phyloP scores from a whole-genome alignment of 1,284 basidiomycete species.

The Quambalaria eucalypti region DNA sequence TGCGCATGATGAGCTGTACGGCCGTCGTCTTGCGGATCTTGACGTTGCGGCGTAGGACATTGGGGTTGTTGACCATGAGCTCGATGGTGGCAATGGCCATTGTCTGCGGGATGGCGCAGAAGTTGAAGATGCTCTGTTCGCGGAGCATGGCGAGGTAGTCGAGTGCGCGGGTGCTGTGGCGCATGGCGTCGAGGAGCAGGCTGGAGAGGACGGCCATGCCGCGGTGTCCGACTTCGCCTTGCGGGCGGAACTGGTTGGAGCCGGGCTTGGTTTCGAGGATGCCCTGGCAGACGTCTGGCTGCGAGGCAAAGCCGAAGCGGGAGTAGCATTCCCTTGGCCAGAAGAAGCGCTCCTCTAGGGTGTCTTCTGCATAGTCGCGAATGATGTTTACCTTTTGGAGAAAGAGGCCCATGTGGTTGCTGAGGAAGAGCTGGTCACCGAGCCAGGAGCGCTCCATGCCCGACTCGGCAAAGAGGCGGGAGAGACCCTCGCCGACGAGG shows the following conservation, averaged over 20 bases:
- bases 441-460: conserved; percentile 73
- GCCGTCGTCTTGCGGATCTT: conserved; percentile 92
- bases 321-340: conserved; percentile 94
- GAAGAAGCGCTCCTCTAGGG: conserved; percentile 74
- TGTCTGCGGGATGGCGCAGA: conserved; percentile 85
- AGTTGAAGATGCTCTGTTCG: conserved; percentile 90
- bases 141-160: conserved; percentile 81
- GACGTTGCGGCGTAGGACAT: conserved; percentile 80
- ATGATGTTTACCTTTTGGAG: conserved; percentile 98
- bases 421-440: conserved; percentile 71
- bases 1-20: conserved; percentile 73
- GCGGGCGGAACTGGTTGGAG: conserved; percentile 14
- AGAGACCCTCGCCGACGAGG: conserved; percentile 91
- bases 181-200: conserved; percentile 81
- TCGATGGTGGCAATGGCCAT: conserved; percentile 95
- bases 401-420: conserved; percentile 91
- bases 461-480: conserved; percentile 77
- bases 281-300: conserved; percentile 33
- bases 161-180: conserved; percentile 73
- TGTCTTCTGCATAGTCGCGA: conserved; percentile 88
- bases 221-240: conserved; percentile 24
- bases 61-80: conserved; percentile 82
- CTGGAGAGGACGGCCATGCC: conserved; percentile 53
- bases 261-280: conserved; percentile 31
- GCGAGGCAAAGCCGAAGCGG: conserved; percentile 20